Percentiles rank a stretch among this genome's conserved stretches.
Evolutionary conservation across 106 monocot species (phyloP).

Genomic region (Dioscorea dumetorum): DNA sequence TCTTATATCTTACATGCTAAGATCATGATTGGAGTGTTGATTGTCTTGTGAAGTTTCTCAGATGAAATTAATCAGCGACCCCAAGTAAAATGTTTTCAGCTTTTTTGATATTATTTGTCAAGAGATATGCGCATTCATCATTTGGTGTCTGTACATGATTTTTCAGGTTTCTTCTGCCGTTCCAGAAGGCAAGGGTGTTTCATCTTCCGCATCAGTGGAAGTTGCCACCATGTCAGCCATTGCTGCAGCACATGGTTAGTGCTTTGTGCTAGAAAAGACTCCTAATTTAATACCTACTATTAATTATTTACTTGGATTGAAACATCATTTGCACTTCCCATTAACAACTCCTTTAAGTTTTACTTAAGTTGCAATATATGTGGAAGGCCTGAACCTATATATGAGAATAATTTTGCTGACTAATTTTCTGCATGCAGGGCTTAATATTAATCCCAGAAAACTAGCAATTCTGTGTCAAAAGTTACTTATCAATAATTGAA

Average conservation of each 20-base stretch:
- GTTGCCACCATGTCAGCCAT: constrained; percentile 96
- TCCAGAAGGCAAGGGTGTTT: constrained; percentile 97
- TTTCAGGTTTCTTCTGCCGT: constrained; percentile 92
- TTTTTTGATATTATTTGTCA: too few species aligned
- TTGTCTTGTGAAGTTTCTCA: too few species aligned
- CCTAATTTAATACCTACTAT: not conserved
- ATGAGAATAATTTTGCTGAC: constrained; percentile 3
- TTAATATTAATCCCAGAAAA: constrained; percentile 72
- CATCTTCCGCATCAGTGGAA: constrained; percentile 95
- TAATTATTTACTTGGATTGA: not conserved
- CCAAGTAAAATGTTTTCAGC: too few species aligned
- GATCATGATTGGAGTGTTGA: too few species aligned
- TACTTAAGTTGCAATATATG: too few species aligned
- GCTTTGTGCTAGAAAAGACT: not conserved
- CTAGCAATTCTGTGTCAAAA: constrained; percentile 96
- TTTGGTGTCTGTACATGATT: constrained; percentile 2
- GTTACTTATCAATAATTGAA: constrained; percentile 14
- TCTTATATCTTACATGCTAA: too few species aligned
- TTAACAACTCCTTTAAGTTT: too few species aligned
- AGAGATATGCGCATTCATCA: not conserved
- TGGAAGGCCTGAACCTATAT: not conserved
- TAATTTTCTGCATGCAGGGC: constrained; percentile 25
- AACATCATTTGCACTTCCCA: too few species aligned
- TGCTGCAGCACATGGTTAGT: constrained; percentile 86
- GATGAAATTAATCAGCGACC: too few species aligned